A percentile compares a stretch with the other conserved stretches of the same genome.
These are phyloP conservation scores for Ogataea philodendri DNA, from an alignment of 805 yeast genomes.

Conservation along the genomic window DNA sequence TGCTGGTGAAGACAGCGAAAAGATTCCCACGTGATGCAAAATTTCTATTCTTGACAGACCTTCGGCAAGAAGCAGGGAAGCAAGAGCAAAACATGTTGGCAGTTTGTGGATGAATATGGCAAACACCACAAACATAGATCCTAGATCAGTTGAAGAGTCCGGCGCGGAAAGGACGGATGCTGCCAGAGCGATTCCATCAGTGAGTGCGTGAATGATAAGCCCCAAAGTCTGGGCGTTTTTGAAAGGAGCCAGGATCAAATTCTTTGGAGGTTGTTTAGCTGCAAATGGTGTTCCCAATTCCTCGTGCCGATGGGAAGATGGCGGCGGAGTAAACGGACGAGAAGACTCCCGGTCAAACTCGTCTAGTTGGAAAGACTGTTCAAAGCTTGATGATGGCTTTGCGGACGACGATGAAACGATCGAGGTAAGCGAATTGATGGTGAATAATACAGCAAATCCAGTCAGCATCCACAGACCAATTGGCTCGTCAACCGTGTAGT, in stretches of 20 bases:
- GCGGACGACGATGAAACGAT: slow-evolving; percentile 6
- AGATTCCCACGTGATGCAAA: slow-evolving; percentile 47
- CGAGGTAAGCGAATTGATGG: slow-evolving; percentile 39
- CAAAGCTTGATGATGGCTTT: slow-evolving; percentile 1
- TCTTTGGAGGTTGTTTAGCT: slow-evolving; percentile 6
- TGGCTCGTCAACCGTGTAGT: slow-evolving; percentile 23
- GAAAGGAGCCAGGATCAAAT: slow-evolving; percentile 33
- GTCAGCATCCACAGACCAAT: slow-evolving; percentile 49
- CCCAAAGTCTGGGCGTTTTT: slow-evolving; percentile 56
- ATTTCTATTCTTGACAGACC: slow-evolving; percentile 32
- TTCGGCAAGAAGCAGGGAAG: slow-evolving; percentile 49
- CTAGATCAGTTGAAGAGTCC: slow-evolving; percentile 9
- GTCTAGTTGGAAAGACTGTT: slow-evolving; percentile 5
- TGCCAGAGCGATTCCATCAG: slow-evolving; percentile 75
- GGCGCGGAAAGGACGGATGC: slow-evolving; percentile 43
- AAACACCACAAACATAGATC: slow-evolving; percentile 44
- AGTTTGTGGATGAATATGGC: slow-evolving; percentile 70
- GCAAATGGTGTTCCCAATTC: slow-evolving; percentile 1
- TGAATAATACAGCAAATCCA: slow-evolving; percentile 56
- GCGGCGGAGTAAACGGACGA: slow-evolving; percentile 7
- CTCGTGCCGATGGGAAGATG: not conserved
- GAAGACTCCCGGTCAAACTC: not conserved
- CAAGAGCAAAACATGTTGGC: slow-evolving; percentile 70
- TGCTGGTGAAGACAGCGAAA: slow-evolving; percentile 61
- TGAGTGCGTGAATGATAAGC: slow-evolving; percentile 59